Base-by-base conservation (phyloP, 805 yeast genomes). In the Candida sphagnicola region DNA sequence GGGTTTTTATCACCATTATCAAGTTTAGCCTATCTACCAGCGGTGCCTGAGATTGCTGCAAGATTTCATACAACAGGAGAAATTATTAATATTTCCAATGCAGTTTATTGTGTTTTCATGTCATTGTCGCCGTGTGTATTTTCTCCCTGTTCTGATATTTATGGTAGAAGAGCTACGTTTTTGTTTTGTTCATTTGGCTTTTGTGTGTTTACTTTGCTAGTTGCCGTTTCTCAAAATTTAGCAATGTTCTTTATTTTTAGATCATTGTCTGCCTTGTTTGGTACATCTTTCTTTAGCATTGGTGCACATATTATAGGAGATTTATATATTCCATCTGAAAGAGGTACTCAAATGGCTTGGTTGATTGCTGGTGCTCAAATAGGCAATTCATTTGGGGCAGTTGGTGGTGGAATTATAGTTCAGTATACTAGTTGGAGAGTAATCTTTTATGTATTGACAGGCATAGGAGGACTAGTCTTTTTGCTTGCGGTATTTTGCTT, bases 181-280 rank as follows among this genome's bases (percentile, higher is more conserved):
- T 37, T 77, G n/a, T 39, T 62, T 4, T 72, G 78, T 42, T 44
- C 70, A 1, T 35, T 57, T 0, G 50, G 65, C 4, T 65, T 51
- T 41, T 47, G 40, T 15, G 24, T 56, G 1, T 36, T 44, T 21
- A 38, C 55, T 8, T 39, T 47, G 2, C 31, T 68, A 4, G 70
- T 70, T 5, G 81, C 77, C 0, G 63, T 70, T 2, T 70, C 80
- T 1, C 73, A 60, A 21, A 68, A 78, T 45, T 49, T 78, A 30
- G 73, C 77, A 3, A 75, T 74, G 78, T 77, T 76, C 51, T 74
- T 65, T 37, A 59, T 77, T 0, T 76, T 76, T 43, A 55, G 83
- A 48, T 64, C 73, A 3, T 37, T 68, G 10, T 59, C 72, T n/a
- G 82, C 78, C 0, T 47, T 78, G 8, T 70, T 72, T 48, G 82